Conservation (phyloP, 1,139 yeast species). For the Starmera stellimalicola region DNA sequence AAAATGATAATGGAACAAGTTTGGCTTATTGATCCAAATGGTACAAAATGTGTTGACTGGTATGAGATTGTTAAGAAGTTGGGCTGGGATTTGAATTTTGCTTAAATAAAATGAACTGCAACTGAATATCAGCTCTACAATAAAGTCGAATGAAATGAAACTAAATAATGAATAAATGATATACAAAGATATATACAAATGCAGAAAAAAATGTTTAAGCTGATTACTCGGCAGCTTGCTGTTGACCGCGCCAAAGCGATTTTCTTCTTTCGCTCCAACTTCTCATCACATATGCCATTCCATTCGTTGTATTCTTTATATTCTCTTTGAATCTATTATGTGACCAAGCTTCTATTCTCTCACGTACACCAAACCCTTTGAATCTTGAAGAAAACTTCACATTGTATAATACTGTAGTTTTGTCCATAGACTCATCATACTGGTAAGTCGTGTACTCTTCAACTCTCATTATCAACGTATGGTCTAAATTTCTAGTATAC, state of each 20-base stretch:
- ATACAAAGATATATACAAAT: too few relatives aligned
- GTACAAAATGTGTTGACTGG: conserved; percentile 53
- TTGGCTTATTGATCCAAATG: conserved; percentile 40
- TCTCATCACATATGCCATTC: conserved; percentile 74
- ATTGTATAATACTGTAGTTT: conserved; percentile 35
- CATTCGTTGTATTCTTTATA: conserved; percentile 56
- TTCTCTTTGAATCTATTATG: conserved; percentile 61
- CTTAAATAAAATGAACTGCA: conserved; percentile 21
- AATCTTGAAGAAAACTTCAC: conserved; percentile 74
- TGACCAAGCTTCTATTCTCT: conserved; percentile 79
- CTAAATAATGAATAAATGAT: not conserved
- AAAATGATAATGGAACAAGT: conserved; percentile 49
- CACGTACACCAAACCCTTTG: conserved; percentile 48
- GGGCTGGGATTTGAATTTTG: conserved; percentile 78
- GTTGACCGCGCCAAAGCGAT: not conserved
- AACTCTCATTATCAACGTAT: conserved; percentile 65
- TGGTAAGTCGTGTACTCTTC: conserved; percentile 64
- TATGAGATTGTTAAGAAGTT: conserved; percentile 51
- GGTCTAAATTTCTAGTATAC: conserved; percentile 81
- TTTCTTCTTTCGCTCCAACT: conserved; percentile 28
- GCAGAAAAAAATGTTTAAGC: too few relatives aligned
- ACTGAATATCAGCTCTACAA: not conserved
- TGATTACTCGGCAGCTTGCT: too few relatives aligned
- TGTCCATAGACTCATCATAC: conserved; percentile 19
- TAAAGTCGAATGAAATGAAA: not conserved